Evolutionary conservation across 2,329 filamentous ascomycete species (phyloP).

Genomic region (Botrytis squamosa): DNA sequence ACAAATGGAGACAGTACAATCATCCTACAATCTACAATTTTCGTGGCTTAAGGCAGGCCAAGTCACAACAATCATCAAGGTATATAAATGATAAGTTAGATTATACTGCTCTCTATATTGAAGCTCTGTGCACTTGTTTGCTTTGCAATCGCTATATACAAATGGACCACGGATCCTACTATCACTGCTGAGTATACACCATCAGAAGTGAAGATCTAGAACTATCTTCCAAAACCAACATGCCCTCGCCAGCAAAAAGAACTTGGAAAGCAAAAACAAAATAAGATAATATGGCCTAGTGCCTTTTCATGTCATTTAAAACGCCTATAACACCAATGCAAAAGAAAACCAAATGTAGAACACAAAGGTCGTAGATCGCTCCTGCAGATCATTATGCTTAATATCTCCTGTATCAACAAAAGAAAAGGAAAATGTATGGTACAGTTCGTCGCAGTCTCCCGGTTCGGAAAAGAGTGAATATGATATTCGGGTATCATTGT

Average conservation of each 20-base stretch:
- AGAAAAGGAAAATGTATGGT: conserved; percentile 39
- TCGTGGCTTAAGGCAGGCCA: background rate
- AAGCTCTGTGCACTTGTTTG: conserved; percentile 30
- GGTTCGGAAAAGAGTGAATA: conserved; percentile 19
- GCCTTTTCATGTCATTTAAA: conserved; percentile 21
- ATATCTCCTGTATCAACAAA: conserved; percentile 41
- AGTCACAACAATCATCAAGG: background rate
- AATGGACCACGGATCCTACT: conserved; percentile 24
- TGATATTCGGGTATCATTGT: conserved; percentile 25
- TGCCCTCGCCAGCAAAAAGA: conserved; percentile 10
- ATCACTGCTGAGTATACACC: conserved; percentile 19
- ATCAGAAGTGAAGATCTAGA: conserved; percentile 25
- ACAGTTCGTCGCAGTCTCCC: conserved; percentile 30
- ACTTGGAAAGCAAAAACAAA: conserved; percentile 3
- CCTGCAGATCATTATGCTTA: conserved; percentile 50
- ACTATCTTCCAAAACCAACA: conserved; percentile 18
- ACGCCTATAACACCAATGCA: conserved; percentile 37
- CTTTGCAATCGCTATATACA: conserved; percentile 31
- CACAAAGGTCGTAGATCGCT: conserved; percentile 46
- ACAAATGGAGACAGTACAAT: background rate
- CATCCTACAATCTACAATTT: background rate
- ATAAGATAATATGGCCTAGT: conserved; percentile 14
- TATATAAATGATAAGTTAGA: background rate
- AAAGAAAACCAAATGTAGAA: conserved; percentile 31
- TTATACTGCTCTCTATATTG: conserved; percentile 17